Evolutionary conservation across 177 flowering plant species (phyloP), one percentile per base, ranked within the genome.

Genomic region (Vitis hybrid): DNA sequence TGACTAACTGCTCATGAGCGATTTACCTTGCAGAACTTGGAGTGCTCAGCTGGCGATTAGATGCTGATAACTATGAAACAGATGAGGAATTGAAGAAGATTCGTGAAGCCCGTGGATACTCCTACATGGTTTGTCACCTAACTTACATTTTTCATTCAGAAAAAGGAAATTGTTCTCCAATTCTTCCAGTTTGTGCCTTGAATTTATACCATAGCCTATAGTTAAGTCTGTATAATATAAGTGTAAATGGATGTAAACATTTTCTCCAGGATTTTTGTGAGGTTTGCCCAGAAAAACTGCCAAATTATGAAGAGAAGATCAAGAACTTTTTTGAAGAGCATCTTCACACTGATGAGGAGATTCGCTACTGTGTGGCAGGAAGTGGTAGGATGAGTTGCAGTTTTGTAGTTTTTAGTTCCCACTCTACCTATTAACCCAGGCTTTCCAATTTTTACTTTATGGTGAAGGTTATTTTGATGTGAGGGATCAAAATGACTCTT

Each of bases 261-360:
- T 56, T 62, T 66, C 35, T 73, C 46, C 68, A 92, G 98, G 99
- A 96, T 81, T 83, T 93, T 52, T 81, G 86, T 73, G 94, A 92
- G 76, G 89, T 92, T 69, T 90, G 95, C 84, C 98, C 97, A 2
- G 97, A 91, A 67, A 96, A 88, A 85, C 79, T 96, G 67, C 97
- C 97, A 35, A 93, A 96, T 74, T 96, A 96, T 77, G 97, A 96
- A 64, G 91, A 87, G 79, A 96, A 91, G 79, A 87, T 96, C 14
- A 93, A 94, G 66, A 84, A 75, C 75, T 93, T 96, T 71, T 96
- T 84, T 54, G 95, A 92, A 77, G 99, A 96, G 73, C 99, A 94
- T 76, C 93, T 96, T 64, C 99, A 96, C 81, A 92, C 93, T 27
- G 99, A 96, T 78, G 98, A 93, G 78, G 99, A 96, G 88, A 96